A percentile compares a stretch with the other conserved stretches of the same genome.
Conservation (phyloP, 2,329 filamentous ascomycete species). For the Fusarium bulbicola region DNA sequence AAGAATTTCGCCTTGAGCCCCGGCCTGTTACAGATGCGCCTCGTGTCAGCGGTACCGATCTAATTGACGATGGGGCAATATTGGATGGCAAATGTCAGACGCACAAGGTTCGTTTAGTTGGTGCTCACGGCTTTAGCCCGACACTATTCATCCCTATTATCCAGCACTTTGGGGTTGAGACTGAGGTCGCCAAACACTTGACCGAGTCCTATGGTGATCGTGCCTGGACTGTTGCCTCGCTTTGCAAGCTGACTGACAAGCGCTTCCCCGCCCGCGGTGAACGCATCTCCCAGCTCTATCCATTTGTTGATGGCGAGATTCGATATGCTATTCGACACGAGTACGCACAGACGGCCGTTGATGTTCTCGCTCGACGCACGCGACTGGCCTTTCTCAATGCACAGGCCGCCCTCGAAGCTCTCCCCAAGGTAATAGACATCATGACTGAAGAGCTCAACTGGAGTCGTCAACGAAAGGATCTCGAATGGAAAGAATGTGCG, state of each 20-base stretch:
- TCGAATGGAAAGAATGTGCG: slow-evolving; percentile 82
- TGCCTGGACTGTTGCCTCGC: slow-evolving; percentile 86
- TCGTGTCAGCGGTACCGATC: slow-evolving; percentile 74
- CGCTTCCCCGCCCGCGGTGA: slow-evolving; percentile 86
- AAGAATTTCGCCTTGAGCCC: slow-evolving; percentile 70
- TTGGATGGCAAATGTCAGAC: slow-evolving; percentile 79
- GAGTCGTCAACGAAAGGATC: slow-evolving; percentile 75
- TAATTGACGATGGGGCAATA: slow-evolving; percentile 74
- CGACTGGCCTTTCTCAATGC: slow-evolving; percentile 91
- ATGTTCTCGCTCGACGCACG: slow-evolving; percentile 86
- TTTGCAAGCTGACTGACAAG: slow-evolving; percentile 78
- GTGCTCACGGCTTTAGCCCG: slow-evolving; percentile 87
- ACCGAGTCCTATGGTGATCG: slow-evolving; percentile 90
- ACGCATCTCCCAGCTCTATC: slow-evolving; percentile 82
- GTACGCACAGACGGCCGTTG: slow-evolving; percentile 89
- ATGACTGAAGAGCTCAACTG: slow-evolving; percentile 88
- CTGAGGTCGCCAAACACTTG: slow-evolving; percentile 89
- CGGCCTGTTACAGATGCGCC: slow-evolving; percentile 67
- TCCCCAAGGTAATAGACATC: slow-evolving; percentile 86
- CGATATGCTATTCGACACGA: slow-evolving; percentile 89
- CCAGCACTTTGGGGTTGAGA: slow-evolving; percentile 91
- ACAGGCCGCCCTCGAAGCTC: slow-evolving; percentile 85
- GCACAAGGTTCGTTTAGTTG: slow-evolving; percentile 81
- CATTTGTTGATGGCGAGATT: slow-evolving; percentile 91
- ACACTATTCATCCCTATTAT: slow-evolving; percentile 94